These are phyloP conservation scores for Ogataea pignaliae DNA, from an alignment of 805 yeast genomes.

Conservation along the genomic window DNA sequence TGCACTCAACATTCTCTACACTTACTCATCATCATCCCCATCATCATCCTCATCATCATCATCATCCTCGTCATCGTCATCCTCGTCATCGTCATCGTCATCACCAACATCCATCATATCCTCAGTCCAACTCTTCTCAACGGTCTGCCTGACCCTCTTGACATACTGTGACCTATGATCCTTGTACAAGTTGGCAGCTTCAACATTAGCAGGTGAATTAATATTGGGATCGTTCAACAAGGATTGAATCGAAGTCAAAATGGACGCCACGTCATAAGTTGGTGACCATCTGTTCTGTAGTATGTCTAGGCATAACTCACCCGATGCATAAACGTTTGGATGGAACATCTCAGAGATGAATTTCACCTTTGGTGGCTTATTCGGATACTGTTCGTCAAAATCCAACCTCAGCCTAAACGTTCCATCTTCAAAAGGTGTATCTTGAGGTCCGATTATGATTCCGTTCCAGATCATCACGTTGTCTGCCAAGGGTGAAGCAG, in stretches of 20 bases:
- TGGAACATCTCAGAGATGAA: constrained; percentile 95
- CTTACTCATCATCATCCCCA: constrained; percentile 31
- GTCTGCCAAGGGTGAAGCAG: constrained; percentile 95
- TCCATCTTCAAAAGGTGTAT: constrained; percentile 97
- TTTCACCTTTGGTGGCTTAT: constrained; percentile 91
- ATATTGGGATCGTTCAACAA: constrained; percentile 94
- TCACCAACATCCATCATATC: constrained; percentile 60
- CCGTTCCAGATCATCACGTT: constrained; percentile 99
- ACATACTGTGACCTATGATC: constrained; percentile 93
- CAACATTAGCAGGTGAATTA: constrained; percentile 95
- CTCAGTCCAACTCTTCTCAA: constrained; percentile 91
- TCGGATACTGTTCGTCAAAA: constrained; percentile 96
- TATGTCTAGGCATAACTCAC: constrained; percentile 93
- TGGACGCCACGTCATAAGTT: constrained; percentile 94
- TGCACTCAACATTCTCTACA: not conserved
- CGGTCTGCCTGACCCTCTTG: constrained; percentile 90
- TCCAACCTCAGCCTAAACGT: constrained; percentile 82
- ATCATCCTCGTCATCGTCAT: constrained; percentile 26
- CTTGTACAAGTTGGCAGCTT: constrained; percentile 91
- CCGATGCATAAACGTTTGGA: constrained; percentile 94
- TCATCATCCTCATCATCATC: constrained; percentile 32
- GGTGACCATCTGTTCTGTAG: constrained; percentile 98
- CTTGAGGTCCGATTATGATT: constrained; percentile 94
- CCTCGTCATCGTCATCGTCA: constrained; percentile 35
- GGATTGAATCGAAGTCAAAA: constrained; percentile 87